phyloP scores from a whole-genome alignment of 1,284 basidiomycete genomes.

The Lentinus polychrous region DNA sequence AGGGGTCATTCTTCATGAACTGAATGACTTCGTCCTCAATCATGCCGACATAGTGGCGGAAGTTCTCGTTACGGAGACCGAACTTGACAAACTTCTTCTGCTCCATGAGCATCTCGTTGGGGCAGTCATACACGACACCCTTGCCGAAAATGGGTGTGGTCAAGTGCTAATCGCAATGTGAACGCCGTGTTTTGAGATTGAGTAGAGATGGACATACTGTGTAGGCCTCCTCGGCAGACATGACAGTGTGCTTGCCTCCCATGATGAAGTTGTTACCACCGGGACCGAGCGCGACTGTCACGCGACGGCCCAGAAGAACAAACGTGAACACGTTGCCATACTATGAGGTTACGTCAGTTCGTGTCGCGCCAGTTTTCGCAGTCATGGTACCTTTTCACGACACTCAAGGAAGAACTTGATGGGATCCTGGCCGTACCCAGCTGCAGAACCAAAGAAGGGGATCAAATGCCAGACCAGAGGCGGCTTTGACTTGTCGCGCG shows the following conservation, averaged over 20 bases:
- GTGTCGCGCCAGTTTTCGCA: too few species aligned
- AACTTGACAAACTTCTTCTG: constrained; percentile 98
- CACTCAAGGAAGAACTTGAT: constrained; percentile 70
- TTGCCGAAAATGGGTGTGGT: constrained; percentile 95
- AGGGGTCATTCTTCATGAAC: constrained; percentile 57
- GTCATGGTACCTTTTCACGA: constrained; percentile 86
- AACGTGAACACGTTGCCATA: constrained; percentile 90
- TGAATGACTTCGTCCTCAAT: constrained; percentile 80
- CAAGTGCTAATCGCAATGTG: constrained; percentile 54
- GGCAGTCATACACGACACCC: constrained; percentile 96
- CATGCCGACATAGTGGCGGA: constrained; percentile 87
- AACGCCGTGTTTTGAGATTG: neutral
- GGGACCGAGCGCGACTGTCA: constrained; percentile 89
- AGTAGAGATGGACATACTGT: constrained; percentile 51
- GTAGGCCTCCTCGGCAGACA: constrained; percentile 97
- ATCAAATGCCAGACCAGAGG: constrained; percentile 78
- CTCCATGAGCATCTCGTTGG: constrained; percentile 97
- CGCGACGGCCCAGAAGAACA: constrained; percentile 79
- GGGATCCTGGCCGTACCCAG: constrained; percentile 76
- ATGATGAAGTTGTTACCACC: constrained; percentile 94
- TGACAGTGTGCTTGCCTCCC: constrained; percentile 87
- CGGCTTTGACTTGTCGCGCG: constrained; percentile 51
- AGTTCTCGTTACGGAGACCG: constrained; percentile 88
- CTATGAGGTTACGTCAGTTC: too few species aligned
- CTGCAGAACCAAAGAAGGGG: constrained; percentile 72